These are phyloP conservation scores for Mycena venus DNA, from an alignment of 768 basidiomycete species.

Conservation along the genomic window DNA sequence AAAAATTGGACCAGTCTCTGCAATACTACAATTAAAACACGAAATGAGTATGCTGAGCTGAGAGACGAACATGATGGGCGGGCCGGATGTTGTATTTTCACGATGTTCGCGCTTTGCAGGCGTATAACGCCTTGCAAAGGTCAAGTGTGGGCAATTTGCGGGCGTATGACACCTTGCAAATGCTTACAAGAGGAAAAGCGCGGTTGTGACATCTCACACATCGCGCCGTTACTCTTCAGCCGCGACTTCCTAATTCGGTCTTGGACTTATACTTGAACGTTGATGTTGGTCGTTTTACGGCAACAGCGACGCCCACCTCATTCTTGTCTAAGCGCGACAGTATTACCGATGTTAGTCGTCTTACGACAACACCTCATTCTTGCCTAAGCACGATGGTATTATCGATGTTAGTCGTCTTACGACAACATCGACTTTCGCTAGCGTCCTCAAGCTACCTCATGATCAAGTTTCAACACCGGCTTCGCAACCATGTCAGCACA, in stretches of 20 bases:
- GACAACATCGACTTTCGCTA: no score
- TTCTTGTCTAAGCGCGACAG: no score
- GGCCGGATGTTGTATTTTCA: neutral
- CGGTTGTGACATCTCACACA: neutral
- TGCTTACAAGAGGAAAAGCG: no score
- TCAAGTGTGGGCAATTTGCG: neutral
- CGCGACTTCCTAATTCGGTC: neutral
- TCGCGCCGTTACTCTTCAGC: neutral
- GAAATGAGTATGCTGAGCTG: neutral
- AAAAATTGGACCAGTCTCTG: neutral
- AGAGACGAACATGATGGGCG: no score
- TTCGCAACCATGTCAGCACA: slow-evolving; percentile 2
- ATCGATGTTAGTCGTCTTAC: no score
- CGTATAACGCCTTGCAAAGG: neutral
- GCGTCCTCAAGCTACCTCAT: no score
- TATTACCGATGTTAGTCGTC: no score
- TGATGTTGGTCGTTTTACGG: neutral
- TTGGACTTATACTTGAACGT: neutral
- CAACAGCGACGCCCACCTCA: neutral
- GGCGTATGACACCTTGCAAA: no score
- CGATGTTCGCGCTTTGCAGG: neutral
- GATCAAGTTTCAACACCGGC: no score
- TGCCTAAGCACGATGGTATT: no score
- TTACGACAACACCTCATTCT: no score
- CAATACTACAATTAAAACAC: neutral